A percentile compares a stretch with the other conserved stretches of the same genome.
phyloP scores from a whole-genome alignment of 2,329 filamentous ascomycete species.

The Verticillium albo-atrum region DNA sequence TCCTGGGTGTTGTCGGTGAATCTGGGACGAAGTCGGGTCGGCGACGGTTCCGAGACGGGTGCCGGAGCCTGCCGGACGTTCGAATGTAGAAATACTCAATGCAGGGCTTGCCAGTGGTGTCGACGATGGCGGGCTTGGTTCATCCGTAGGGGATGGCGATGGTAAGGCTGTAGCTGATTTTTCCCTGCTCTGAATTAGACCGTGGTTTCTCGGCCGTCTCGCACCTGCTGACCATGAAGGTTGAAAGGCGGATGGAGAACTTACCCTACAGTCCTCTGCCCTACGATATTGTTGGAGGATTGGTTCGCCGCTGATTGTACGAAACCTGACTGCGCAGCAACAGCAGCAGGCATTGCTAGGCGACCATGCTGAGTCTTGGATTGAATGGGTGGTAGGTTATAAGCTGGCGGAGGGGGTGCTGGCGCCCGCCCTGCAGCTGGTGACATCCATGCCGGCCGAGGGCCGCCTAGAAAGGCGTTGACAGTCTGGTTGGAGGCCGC shows the following conservation, averaged over 20 bases:
- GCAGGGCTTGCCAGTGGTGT: background rate
- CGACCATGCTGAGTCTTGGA: background rate
- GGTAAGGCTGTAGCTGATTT: constrained; percentile 39
- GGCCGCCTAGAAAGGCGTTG: constrained; percentile 29
- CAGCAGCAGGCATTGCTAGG: background rate
- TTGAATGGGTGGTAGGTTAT: background rate
- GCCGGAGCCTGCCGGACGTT: background rate
- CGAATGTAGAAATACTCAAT: background rate
- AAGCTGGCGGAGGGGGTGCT: background rate
- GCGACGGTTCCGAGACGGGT: background rate
- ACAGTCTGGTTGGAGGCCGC: constrained; percentile 35
- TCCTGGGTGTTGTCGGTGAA: background rate
- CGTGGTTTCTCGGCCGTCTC: background rate
- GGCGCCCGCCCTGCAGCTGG: background rate
- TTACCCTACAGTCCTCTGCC: background rate
- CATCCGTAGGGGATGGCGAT: constrained; percentile 60
- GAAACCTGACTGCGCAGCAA: background rate
- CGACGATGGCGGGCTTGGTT: constrained; percentile 40
- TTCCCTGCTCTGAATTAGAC: background rate
- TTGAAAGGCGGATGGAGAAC: background rate
- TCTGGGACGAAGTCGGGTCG: background rate
- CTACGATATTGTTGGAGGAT: background rate
- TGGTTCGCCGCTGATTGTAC: background rate
- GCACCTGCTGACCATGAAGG: background rate
- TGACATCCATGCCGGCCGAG: background rate